Conservation (phyloP, 441 rosid species). For the Erodium trifolium region DNA sequence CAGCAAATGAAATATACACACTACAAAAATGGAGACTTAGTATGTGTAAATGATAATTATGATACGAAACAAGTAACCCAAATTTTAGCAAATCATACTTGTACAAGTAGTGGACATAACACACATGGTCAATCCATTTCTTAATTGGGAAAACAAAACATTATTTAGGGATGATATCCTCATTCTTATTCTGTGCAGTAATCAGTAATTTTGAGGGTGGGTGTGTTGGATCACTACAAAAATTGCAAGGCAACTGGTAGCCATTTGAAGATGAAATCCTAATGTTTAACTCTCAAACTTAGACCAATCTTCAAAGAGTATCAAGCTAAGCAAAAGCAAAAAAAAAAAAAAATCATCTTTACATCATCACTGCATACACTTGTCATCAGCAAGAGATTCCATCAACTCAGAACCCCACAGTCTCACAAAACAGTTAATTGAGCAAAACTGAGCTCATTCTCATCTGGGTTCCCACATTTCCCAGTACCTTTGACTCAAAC, state of each 20-base stretch:
- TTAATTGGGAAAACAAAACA: neutral
- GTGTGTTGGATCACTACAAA: neutral
- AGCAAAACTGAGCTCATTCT: neutral
- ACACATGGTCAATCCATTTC: neutral
- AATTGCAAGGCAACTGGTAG: neutral
- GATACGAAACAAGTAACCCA: neutral
- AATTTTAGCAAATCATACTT: neutral
- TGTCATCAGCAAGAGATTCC: no score
- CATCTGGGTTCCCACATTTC: slow-evolving; percentile 7
- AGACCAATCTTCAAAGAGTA: neutral
- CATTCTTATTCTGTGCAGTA: neutral
- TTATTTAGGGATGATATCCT: neutral
- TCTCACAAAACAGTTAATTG: neutral
- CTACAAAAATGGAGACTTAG: neutral
- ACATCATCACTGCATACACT: no score
- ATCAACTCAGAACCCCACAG: neutral
- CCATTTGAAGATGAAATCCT: no score
- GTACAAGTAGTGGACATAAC: neutral
- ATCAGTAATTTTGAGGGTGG: neutral
- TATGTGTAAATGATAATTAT: no score
- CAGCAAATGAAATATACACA: neutral
- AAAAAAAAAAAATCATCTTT: no score
- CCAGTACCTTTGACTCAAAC: neutral
- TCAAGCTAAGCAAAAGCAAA: neutral
- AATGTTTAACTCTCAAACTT: no score